phyloP scores from a whole-genome alignment of 305 asterid genomes.

The Rubia peregrina region DNA sequence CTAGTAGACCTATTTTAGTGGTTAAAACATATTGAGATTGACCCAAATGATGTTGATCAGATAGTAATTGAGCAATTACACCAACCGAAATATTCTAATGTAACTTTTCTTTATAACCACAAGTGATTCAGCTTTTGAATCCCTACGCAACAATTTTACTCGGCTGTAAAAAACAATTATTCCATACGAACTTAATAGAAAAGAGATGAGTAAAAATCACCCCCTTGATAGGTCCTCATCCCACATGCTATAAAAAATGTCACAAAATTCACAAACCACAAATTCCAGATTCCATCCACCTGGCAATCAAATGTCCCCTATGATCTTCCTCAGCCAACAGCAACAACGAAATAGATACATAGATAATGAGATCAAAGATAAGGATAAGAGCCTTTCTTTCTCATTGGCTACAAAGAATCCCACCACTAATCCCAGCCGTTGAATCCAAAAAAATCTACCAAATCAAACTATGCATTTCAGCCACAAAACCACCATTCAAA shows the following conservation, averaged over 20 bases:
- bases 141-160: too few species aligned
- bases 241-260: not conserved
- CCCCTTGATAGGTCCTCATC: not conserved
- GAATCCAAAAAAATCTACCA: slow-evolving; percentile 27
- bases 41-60: too few species aligned
- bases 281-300: slow-evolving; percentile 2
- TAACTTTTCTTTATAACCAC: too few species aligned
- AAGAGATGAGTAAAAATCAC: too few species aligned
- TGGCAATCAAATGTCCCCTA: slow-evolving; percentile 25
- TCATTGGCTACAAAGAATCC: slow-evolving; percentile 41
- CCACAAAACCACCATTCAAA: slow-evolving; percentile 36
- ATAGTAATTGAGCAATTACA: too few species aligned
- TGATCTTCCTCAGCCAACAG: slow-evolving; percentile 32
- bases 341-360: slow-evolving; percentile 33
- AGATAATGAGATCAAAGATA: slow-evolving; percentile 41
- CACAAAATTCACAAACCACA: not conserved
- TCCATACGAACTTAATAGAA: too few species aligned
- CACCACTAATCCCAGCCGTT: slow-evolving; percentile 32
- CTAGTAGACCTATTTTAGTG: too few species aligned
- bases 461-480: slow-evolving; percentile 22
- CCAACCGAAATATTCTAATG: too few species aligned
- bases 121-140: too few species aligned
- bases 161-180: too few species aligned
- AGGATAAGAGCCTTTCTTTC: slow-evolving; percentile 44
- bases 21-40: too few species aligned